Conservation (phyloP, 148 eudicot genomes). For the Suaeda aralocaspica region DNA sequence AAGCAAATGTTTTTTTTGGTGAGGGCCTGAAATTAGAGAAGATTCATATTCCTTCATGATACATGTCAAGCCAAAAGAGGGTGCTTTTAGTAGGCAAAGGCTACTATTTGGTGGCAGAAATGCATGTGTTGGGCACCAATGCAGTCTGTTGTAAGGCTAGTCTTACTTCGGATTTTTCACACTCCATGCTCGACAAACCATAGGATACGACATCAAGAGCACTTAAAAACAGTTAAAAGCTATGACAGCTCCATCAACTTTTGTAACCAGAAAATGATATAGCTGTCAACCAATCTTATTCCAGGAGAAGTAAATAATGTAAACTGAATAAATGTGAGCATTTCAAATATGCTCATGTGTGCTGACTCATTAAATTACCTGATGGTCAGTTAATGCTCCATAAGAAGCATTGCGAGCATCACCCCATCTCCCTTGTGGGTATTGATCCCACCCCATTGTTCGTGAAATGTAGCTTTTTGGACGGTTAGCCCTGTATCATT, state of each 20-base stretch:
- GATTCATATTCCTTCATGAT: not conserved
- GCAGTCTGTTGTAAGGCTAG: not conserved
- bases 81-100: not conserved
- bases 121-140: not conserved
- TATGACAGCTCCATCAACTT: not conserved
- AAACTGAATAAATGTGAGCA: not conserved
- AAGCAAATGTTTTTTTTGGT: not conserved
- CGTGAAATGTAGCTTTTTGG: slow-evolving; percentile 89
- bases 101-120: not conserved
- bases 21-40: not conserved
- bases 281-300: not conserved
- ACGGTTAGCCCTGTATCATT: slow-evolving; percentile 99
- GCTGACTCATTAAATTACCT: slow-evolving; percentile 41
- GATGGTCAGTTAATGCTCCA: slow-evolving; percentile 85
- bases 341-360: not conserved
- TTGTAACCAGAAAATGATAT: not conserved
- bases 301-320: not conserved
- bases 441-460: slow-evolving; percentile 86
- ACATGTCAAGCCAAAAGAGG: not conserved
- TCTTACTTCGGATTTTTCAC: not conserved
- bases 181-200: not conserved
- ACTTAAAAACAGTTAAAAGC: not conserved
- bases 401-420: slow-evolving; percentile 81
- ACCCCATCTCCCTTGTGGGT: slow-evolving; percentile 92
- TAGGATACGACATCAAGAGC: not conserved